Conservation (phyloP, 345 rosid species). For the Alliaria petiolata region DNA sequence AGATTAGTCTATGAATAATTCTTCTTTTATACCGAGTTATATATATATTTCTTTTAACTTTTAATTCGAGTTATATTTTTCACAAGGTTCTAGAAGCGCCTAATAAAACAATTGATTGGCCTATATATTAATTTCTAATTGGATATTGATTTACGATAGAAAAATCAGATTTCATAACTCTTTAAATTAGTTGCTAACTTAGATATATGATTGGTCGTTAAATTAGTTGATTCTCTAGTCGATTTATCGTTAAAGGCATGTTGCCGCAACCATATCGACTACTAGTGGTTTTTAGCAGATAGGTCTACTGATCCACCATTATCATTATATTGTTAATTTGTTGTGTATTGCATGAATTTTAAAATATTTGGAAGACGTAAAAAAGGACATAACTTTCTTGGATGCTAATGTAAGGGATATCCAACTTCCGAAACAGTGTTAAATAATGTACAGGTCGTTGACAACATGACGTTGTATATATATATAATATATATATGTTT, state of each 20-base stretch:
- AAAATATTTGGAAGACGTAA: neutral
- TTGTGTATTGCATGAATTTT: neutral
- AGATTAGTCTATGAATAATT: neutral
- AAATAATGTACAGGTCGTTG: neutral
- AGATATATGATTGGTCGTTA: neutral
- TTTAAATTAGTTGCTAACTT: neutral
- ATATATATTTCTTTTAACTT: no score
- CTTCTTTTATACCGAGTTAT: neutral
- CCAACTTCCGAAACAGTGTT: neutral
- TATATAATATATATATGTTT: neutral
- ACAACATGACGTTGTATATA: neutral
- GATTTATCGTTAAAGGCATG: neutral
- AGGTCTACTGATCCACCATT: neutral
- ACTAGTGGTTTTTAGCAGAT: neutral
- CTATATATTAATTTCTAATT: no score
- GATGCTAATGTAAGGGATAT: neutral
- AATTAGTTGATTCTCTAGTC: neutral
- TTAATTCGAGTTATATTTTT: no score
- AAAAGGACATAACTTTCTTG: neutral
- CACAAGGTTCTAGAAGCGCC: no score
- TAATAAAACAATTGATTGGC: neutral
- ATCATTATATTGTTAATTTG: neutral
- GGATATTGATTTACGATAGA: neutral
- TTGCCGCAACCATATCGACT: neutral
- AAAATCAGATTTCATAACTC: neutral